Conservation (phyloP, 371 early-diverging fungal genomes). For the Coelomomyces lativittatus region DNA sequence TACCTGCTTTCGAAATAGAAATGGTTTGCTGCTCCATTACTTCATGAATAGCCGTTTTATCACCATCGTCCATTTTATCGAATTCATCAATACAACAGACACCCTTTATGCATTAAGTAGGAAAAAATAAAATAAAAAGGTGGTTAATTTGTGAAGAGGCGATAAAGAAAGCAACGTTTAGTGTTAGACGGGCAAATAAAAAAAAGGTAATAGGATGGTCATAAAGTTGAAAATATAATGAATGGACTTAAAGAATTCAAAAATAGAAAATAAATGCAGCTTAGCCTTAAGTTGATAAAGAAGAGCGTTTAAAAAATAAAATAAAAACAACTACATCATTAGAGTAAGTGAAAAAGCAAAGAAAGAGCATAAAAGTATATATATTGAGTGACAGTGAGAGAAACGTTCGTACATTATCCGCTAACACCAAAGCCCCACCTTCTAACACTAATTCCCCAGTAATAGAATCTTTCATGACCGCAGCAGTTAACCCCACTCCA, state of each 20-base stretch:
- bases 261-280: no score
- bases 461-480: slow-evolving; percentile 65
- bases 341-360: no score
- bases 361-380: not conserved
- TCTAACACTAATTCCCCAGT: slow-evolving; percentile 78
- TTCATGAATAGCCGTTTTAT: slow-evolving; percentile 79
- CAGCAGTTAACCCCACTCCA: slow-evolving; percentile 90
- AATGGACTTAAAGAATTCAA: no score
- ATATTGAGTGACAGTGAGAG: not conserved
- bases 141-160: no score
- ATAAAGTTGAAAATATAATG: no score
- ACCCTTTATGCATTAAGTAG: slow-evolving; percentile 13
- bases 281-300: no score
- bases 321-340: no score
- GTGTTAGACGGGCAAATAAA: no score
- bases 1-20: slow-evolving; percentile 79
- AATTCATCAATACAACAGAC: slow-evolving; percentile 91
- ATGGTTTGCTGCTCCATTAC: slow-evolving; percentile 94
- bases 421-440: slow-evolving; percentile 77
- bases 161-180: no score
- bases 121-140: not conserved
- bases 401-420: slow-evolving; percentile 35
- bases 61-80: slow-evolving; percentile 77
- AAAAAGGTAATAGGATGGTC: no score
- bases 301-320: no score